Evolutionary conservation across 306 rosid species (phyloP).

Genomic region (Lathyrus oleraceus): DNA sequence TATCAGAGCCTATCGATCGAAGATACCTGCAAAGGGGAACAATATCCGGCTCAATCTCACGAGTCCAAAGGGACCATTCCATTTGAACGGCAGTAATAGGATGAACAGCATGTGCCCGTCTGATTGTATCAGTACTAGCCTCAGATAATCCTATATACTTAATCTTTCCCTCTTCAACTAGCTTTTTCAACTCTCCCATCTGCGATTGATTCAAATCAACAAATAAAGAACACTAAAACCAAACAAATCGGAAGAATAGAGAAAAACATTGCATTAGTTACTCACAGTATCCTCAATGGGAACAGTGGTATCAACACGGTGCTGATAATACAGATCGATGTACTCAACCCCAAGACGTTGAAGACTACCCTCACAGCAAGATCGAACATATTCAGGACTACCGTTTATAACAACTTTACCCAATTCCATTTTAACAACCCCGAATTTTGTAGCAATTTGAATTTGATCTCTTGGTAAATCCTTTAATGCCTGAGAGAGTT

Average conservation of each 20-base stretch:
- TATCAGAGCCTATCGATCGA: not conserved
- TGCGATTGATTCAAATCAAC: constrained; percentile 30
- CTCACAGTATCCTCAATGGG: constrained; percentile 87
- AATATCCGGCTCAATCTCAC: constrained; percentile 68
- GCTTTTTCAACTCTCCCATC: constrained; percentile 65
- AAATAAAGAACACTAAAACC: not conserved
- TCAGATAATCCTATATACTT: constrained; percentile 73
- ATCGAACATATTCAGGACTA: constrained; percentile 77
- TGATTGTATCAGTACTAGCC: constrained; percentile 64
- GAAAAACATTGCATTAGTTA: not conserved
- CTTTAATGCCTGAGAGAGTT: constrained; percentile 58
- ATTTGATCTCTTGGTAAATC: constrained; percentile 69
- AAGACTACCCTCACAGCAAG: constrained; percentile 77
- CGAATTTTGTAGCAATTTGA: constrained; percentile 84
- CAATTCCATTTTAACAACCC: constrained; percentile 44
- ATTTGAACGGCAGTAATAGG: constrained; percentile 73
- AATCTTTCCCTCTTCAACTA: constrained; percentile 68
- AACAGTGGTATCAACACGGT: constrained; percentile 67
- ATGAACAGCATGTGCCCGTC: constrained; percentile 82
- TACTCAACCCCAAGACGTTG: constrained; percentile 68
- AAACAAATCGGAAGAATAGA: not conserved
- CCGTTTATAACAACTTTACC: constrained; percentile 51
- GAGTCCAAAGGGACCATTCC: constrained; percentile 84
- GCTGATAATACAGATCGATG: constrained; percentile 90
- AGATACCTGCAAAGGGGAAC: constrained; percentile 68